Conservation (phyloP, 1,139 yeast genomes). For the Hansenula sp. region DNA sequence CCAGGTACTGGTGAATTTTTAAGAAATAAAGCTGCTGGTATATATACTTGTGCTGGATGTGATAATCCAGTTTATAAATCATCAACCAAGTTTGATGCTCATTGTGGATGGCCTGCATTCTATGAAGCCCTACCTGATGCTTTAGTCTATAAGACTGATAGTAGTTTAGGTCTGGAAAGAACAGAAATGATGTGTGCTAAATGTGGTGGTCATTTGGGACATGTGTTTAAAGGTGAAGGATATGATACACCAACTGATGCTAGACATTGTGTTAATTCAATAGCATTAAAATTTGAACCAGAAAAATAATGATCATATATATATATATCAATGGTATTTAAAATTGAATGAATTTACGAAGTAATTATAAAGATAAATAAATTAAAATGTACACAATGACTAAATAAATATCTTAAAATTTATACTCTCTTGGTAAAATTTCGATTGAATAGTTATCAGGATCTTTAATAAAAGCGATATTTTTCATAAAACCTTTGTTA, state of each 20-base stretch:
- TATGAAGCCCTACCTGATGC: conserved; percentile 86
- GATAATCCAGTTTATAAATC: conserved; percentile 73
- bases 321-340: not conserved
- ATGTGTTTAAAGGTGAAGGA: conserved; percentile 93
- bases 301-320: conserved; percentile 7
- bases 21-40: conserved; percentile 46
- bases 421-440: conserved; percentile 40
- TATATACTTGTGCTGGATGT: conserved; percentile 85
- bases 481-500: conserved; percentile 55
- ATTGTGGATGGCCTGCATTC: conserved; percentile 99
- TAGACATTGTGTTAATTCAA: conserved; percentile 92
- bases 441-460: conserved; percentile 94
- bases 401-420: too few species aligned
- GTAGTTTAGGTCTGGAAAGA: conserved; percentile 67
- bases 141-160: conserved; percentile 56
- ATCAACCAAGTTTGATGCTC: conserved; percentile 76
- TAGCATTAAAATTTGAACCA: conserved; percentile 61
- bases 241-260: conserved; percentile 84
- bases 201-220: conserved; percentile 97
- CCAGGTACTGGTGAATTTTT: conserved; percentile 73
- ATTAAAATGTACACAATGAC: too few species aligned
- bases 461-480: conserved; percentile 71
- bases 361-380: not conserved
- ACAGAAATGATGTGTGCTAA: conserved; percentile 82
- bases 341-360: not conserved